Evolutionary conservation across 352 stramenopile genomes (phyloP).

Genomic region (Phytophthora podocarpi): DNA sequence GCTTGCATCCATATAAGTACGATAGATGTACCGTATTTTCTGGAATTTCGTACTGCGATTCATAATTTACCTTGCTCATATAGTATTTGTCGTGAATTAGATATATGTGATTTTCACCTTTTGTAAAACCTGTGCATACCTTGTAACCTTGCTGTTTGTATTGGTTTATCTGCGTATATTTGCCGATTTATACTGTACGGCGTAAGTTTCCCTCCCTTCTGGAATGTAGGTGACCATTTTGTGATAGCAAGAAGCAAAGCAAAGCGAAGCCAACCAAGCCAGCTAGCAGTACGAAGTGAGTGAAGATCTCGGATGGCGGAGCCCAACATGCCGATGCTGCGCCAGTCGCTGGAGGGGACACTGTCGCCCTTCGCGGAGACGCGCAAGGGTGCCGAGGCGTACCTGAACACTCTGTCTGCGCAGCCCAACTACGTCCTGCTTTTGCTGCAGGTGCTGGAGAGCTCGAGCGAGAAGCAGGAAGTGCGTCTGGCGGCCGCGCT

Average conservation of each 20-base stretch:
- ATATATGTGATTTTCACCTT: no score
- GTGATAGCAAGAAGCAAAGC: constrained; percentile 11
- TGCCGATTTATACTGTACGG: no score
- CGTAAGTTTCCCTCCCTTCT: constrained; percentile 1
- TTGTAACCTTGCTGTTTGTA: no score
- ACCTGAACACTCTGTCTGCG: constrained; percentile 58
- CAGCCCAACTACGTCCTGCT: constrained; percentile 77
- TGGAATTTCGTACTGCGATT: no score
- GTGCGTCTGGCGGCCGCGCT: constrained; percentile 77
- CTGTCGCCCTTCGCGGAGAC: constrained; percentile 74
- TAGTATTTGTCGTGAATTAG: no score
- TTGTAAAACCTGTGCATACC: no score
- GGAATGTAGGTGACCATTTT: constrained; percentile 12
- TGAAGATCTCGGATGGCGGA: constrained; percentile 54
- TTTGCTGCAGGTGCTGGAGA: constrained; percentile 81
- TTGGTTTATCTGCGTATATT: no score
- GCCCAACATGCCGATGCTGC: constrained; percentile 69
- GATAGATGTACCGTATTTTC: no score
- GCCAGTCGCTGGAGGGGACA: constrained; percentile 77
- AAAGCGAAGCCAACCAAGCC: constrained; percentile 14
- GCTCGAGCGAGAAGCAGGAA: constrained; percentile 54
- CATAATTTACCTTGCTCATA: no score
- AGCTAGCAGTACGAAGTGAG: not conserved
- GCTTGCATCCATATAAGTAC: no score
- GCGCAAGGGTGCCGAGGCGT: constrained; percentile 73